phyloP scores from a whole-genome alignment of 2,329 filamentous ascomycete species.

The Gyromitra esculenta region DNA sequence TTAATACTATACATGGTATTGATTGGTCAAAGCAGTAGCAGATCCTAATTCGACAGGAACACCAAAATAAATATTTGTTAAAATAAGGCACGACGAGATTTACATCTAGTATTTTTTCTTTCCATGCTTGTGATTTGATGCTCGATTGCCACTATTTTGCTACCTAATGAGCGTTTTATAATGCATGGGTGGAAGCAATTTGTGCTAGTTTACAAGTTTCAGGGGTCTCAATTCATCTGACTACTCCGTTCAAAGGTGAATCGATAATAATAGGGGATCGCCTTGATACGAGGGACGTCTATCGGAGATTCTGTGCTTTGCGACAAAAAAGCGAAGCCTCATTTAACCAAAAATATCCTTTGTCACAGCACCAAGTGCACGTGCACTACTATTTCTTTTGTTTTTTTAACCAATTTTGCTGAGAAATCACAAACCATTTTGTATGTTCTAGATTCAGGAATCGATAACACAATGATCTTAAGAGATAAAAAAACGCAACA shows the following conservation, averaged over 20 bases:
- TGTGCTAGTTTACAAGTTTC: background rate
- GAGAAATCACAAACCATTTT: background rate
- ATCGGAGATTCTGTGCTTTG: background rate
- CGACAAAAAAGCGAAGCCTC: background rate
- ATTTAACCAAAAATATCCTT: background rate
- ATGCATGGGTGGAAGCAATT: background rate
- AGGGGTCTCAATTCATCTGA: conserved; percentile 5
- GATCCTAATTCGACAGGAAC: conserved; percentile 15
- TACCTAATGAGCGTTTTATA: conserved; percentile 17
- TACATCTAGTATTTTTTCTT: background rate
- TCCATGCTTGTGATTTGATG: conserved; percentile 29
- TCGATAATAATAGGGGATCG: background rate
- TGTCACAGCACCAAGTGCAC: too few relatives aligned
- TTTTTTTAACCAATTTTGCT: background rate
- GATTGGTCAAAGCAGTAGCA: background rate
- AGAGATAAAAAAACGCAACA: background rate
- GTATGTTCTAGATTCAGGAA: background rate
- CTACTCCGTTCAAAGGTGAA: background rate
- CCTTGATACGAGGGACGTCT: background rate
- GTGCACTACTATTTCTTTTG: background rate
- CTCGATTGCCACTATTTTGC: conserved; percentile 3
- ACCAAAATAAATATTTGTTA: conserved; percentile 8
- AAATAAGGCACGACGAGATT: conserved; percentile 4
- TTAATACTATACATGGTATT: conserved; percentile 11
- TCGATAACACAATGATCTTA: background rate